phyloP scores from a whole-genome alignment of 257 asterid genomes.

The Ligustrum vulgare region DNA sequence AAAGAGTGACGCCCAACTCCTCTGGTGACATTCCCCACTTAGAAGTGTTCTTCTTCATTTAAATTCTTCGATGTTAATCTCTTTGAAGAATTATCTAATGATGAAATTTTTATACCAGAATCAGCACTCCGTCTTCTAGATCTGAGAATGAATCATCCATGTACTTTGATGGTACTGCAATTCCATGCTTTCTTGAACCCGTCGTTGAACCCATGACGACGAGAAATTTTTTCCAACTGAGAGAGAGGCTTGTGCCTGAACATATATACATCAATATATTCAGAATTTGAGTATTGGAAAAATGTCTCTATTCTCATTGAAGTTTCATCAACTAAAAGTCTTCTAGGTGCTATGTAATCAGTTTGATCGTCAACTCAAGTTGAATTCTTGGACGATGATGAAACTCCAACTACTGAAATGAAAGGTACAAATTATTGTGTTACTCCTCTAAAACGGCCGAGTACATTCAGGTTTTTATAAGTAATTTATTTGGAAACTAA shows the following conservation, averaged over 20 bases:
- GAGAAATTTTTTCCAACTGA: conserved; percentile 16
- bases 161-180: conserved; percentile 56
- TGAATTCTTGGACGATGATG: conserved; percentile 29
- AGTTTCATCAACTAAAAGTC: conserved; percentile 63
- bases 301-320: conserved; percentile 34
- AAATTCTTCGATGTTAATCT: conserved; percentile 26
- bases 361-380: conserved; percentile 23
- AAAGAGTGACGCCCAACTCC: conserved; percentile 45
- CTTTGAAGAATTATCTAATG: conserved; percentile 26
- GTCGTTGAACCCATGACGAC: conserved; percentile 74
- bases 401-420: not conserved
- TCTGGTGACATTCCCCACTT: conserved; percentile 36
- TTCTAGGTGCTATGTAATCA: conserved; percentile 37
- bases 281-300: conserved; percentile 50
- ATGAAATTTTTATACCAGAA: conserved; percentile 29
- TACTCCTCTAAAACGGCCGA: no score
- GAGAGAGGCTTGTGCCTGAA: conserved; percentile 42
- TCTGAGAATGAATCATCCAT: conserved; percentile 44
- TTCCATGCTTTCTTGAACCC: conserved; percentile 69
- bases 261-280: conserved; percentile 42
- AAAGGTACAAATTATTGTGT: no score
- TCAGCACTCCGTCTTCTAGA: conserved; percentile 58
- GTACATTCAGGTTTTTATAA: no score
- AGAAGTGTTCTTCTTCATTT: conserved; percentile 35
- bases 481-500: no score